phyloP scores from a whole-genome alignment of 148 eudicot genomes.

The Chenopodium album region DNA sequence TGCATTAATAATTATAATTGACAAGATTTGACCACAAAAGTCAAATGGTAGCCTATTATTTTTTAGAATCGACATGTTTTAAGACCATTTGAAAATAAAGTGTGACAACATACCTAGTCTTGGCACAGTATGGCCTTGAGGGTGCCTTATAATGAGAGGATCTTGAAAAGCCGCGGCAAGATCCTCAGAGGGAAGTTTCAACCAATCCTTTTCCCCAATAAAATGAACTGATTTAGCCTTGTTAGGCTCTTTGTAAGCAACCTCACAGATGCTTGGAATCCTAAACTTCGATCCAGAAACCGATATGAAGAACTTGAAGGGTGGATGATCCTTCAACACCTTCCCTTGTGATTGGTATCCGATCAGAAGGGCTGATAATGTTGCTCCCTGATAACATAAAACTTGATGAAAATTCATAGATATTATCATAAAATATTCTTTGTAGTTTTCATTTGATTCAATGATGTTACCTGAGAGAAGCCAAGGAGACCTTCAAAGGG shows the following conservation, averaged over 20 bases:
- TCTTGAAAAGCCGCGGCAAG: slow-evolving; percentile 59
- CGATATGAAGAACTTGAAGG: slow-evolving; percentile 54
- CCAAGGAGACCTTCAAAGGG: slow-evolving; percentile 84
- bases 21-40: neutral
- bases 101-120: slow-evolving; percentile 49
- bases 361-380: slow-evolving; percentile 54
- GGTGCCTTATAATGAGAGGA: slow-evolving; percentile 75
- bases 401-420: neutral
- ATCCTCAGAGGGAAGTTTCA: slow-evolving; percentile 72
- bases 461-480: slow-evolving; percentile 64
- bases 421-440: neutral
- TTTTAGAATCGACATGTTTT: too few relatives aligned
- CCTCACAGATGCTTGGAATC: slow-evolving; percentile 51
- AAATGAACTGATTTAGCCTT: slow-evolving; percentile 68
- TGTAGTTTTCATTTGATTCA: too few relatives aligned
- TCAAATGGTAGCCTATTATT: neutral
- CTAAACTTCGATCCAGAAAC: slow-evolving; percentile 78
- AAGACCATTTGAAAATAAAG: neutral
- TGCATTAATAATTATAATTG: neutral
- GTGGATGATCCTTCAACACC: slow-evolving; percentile 70
- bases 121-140: slow-evolving; percentile 85
- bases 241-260: slow-evolving; percentile 69
- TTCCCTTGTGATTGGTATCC: slow-evolving; percentile 78
- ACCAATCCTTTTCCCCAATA: slow-evolving; percentile 83
- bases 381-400: slow-evolving; percentile 45